Conservation (phyloP, 2,329 filamentous ascomycete species). For the Talaromyces atroroseus region DNA sequence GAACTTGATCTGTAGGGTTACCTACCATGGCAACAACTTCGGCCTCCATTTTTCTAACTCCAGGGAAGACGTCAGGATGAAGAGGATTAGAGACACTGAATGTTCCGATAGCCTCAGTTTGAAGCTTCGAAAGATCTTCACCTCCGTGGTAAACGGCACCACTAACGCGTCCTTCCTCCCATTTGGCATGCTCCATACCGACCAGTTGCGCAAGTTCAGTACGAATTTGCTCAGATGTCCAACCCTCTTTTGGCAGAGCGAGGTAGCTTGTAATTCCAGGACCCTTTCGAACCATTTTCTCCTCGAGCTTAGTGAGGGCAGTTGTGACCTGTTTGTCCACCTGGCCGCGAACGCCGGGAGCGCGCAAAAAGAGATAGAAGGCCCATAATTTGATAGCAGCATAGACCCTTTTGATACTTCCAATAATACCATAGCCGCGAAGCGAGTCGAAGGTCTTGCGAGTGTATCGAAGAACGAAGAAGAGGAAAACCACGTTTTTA, state of each 20-base stretch:
- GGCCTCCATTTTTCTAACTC: slow-evolving; percentile 98
- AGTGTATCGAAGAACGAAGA: slow-evolving; percentile 79
- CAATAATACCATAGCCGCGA: slow-evolving; percentile 80
- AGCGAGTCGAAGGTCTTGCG: slow-evolving; percentile 77
- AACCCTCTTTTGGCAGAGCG: slow-evolving; percentile 74
- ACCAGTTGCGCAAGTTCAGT: slow-evolving; percentile 73
- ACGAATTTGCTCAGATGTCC: slow-evolving; percentile 70
- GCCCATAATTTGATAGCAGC: slow-evolving; percentile 62
- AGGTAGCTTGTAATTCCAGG: slow-evolving; percentile 68
- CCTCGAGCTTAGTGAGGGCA: slow-evolving; percentile 71
- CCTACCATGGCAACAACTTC: slow-evolving; percentile 92
- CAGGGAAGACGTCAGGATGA: slow-evolving; percentile 96
- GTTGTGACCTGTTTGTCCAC: slow-evolving; percentile 80
- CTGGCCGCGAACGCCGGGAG: slow-evolving; percentile 79
- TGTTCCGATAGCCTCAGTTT: slow-evolving; percentile 86
- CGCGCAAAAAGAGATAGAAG: slow-evolving; percentile 79
- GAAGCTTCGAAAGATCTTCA: slow-evolving; percentile 70
- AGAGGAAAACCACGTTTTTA: slow-evolving; percentile 80
- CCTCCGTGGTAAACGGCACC: slow-evolving; percentile 97
- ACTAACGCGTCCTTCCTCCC: slow-evolving; percentile 93
- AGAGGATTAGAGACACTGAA: slow-evolving; percentile 96
- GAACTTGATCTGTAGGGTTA: not conserved
- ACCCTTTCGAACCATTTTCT: slow-evolving; percentile 71
- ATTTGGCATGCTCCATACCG: slow-evolving; percentile 86
- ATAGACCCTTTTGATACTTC: slow-evolving; percentile 71